phyloP scores from a whole-genome alignment of 139 green algal species.

The Chlamydomonas asymmetrica region DNA sequence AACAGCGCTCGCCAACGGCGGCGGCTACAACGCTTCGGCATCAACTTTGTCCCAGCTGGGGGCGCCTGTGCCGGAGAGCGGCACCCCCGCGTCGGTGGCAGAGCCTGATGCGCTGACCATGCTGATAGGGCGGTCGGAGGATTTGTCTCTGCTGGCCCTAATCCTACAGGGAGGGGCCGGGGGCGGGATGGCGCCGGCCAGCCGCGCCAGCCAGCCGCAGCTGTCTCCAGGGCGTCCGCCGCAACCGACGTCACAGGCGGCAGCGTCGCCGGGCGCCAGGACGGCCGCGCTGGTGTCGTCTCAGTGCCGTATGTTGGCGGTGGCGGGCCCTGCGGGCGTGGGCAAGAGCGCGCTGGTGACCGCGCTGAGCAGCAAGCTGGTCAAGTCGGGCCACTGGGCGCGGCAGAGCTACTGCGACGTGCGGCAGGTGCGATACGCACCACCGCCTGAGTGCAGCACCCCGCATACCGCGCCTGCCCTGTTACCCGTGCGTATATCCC shows the following conservation, averaged over 20 bases:
- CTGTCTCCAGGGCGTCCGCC: neutral
- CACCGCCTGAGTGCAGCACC: too few species aligned
- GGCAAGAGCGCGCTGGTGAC: constrained; percentile 18
- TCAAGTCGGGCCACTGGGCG: neutral
- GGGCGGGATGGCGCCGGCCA: neutral
- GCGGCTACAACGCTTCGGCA: too few species aligned
- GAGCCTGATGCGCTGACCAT: too few species aligned
- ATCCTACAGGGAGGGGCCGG: neutral
- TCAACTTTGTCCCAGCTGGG: too few species aligned
- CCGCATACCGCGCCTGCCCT: too few species aligned
- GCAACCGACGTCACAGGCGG: neutral
- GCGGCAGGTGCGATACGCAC: too few species aligned
- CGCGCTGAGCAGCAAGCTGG: neutral
- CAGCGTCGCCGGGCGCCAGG: too few species aligned
- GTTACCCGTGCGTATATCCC: too few species aligned
- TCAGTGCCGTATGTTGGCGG: too few species aligned
- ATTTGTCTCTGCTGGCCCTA: neutral
- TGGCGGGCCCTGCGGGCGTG: neutral
- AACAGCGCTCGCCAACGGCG: too few species aligned
- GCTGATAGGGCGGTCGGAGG: constrained; percentile 1
- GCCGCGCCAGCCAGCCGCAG: neutral
- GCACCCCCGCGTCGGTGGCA: too few species aligned
- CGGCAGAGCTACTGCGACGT: neutral
- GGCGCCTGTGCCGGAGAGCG: too few species aligned
- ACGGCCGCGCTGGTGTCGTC: neutral